Base-by-base conservation (phyloP, 305 asterid species). In the Fraxinus nigra region DNA sequence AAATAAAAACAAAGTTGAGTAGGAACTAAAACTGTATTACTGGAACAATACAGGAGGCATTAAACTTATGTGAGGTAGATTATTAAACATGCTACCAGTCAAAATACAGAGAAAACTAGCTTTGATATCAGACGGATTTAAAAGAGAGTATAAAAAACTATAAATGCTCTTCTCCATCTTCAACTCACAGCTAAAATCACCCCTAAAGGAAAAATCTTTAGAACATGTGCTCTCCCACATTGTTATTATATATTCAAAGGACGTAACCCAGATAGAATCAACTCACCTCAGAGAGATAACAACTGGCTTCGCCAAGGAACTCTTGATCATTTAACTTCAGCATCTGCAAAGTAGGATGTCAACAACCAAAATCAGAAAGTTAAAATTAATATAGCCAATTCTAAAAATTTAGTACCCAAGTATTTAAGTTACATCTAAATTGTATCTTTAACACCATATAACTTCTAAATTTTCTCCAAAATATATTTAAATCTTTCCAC, bases 241-340 rank as follows among this genome's bases (percentile, higher is more conserved):
- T 38, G 35, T 74, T 46, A 28, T 18, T 72, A 78, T 72, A 69
- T 35, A 65, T 56, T 84, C 40, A 20, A 24, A 26, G 63, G 59
- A 28, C 46, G 26, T 32, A 48, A 33, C 33, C 46, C 33, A 56
- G 28, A 70, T 72, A 70, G 78, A 89, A 75, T 54, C 78, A 65
- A 80, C 89, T 80, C 78, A 92, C 97, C 93, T 94, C 92, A 75
- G 97, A 92, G 82, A 94, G 90, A 84, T 78, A 90, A 88, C 97
- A 93, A 38, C 82, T 92, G 78, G 90, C 89, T 94, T 94, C 97
- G 79, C 98, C 97, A 33, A 93, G 95, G 84, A 89, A 94, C 87
- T 94, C 98, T 90, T 94, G 98, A 85, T 91, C 93, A 59, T 91
- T 80, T 82, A 92, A 83, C 75, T 90, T 87, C 86, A 94, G 89